Evolutionary conservation across 2,329 filamentous ascomycete species (phyloP), one percentile per base, ranked within the genome.

Genomic region (Aureobasidium sp.): DNA sequence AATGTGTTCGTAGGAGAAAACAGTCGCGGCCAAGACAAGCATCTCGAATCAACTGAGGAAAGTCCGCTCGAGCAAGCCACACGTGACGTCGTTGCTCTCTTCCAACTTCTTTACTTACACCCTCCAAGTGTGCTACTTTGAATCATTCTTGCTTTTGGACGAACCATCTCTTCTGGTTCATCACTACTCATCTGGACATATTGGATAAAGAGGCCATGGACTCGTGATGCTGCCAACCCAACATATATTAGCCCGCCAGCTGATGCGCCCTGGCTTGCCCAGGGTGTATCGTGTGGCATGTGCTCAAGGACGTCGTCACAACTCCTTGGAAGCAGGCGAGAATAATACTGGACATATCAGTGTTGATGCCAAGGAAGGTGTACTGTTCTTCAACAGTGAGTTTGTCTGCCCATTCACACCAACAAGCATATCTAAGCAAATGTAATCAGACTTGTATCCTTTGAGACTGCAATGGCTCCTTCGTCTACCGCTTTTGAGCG

Each of bases 371-470:
- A 88, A 92, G 67, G 90, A 97, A 76, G 87, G 88, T 0, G 86
- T 97, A 49, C 74, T 97, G 7, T 99, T 95, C 77, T 87, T 97
- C 70, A 91, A 96, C 72, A 96, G 89, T 92, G 75, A 71, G 85
- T 70, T 39, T 39, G n/a, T 49, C n/a, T 31, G 12, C 37, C 37
- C 6, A 27, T n/a, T 1, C 5, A 1, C 6, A 7, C 2, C 6
- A 7, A 17, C 19, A n/a, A 24, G 14, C 22, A 29, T 29, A 17
- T 5, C 14, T 58, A 15, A 31, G 45, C 11, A 17, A 42, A 1
- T 50, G 7, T 27, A 22, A 24, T 7, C 57, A 92, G 89, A 94
- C 74, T 82, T 97, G 54, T 95, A 95, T 64, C 93, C 93, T 0
- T 79, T 94, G 31, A 89, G 85, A 67, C 80, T 96, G 37, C 81